Conservation (phyloP, 2,329 filamentous ascomycete genomes). For the Microcyclospora pomicola region DNA sequence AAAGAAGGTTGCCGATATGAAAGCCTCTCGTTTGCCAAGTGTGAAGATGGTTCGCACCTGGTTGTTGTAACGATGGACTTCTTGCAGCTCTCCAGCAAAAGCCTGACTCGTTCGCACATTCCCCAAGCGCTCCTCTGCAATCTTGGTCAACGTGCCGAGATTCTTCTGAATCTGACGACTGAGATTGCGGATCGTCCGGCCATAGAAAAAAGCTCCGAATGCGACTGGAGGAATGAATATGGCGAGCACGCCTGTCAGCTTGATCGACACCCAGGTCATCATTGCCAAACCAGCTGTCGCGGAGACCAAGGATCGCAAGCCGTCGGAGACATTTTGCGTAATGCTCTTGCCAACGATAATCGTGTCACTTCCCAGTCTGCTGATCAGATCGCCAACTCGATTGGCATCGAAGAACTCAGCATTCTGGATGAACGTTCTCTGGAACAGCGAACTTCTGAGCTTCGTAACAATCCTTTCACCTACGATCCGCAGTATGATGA, state of each 20-base stretch:
- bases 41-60: slow-evolving; percentile 88
- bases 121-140: slow-evolving; percentile 91
- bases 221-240: slow-evolving; percentile 86
- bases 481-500: slow-evolving; percentile 83
- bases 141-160: slow-evolving; percentile 82
- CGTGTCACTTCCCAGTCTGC: slow-evolving; percentile 85
- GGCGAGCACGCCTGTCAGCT: slow-evolving; percentile 74
- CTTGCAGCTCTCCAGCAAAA: slow-evolving; percentile 83
- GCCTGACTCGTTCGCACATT: slow-evolving; percentile 96
- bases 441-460: slow-evolving; percentile 77
- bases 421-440: slow-evolving; percentile 88
- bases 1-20: slow-evolving; percentile 87
- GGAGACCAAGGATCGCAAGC: slow-evolving; percentile 79
- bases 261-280: slow-evolving; percentile 91
- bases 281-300: slow-evolving; percentile 77
- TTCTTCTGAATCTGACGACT: slow-evolving; percentile 91
- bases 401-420: slow-evolving; percentile 99
- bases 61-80: slow-evolving; percentile 79
- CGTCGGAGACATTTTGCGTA: slow-evolving; percentile 93
- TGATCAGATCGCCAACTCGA: slow-evolving; percentile 89
- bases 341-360: slow-evolving; percentile 98
- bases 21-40: slow-evolving; percentile 71
- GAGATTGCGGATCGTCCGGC: slow-evolving; percentile 72
- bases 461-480: slow-evolving; percentile 89
- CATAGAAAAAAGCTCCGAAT: slow-evolving; percentile 81